These are phyloP conservation scores for Aspergillus pseudoglaucus DNA, from an alignment of 2,329 filamentous ascomycete genomes.

Conservation along the genomic window DNA sequence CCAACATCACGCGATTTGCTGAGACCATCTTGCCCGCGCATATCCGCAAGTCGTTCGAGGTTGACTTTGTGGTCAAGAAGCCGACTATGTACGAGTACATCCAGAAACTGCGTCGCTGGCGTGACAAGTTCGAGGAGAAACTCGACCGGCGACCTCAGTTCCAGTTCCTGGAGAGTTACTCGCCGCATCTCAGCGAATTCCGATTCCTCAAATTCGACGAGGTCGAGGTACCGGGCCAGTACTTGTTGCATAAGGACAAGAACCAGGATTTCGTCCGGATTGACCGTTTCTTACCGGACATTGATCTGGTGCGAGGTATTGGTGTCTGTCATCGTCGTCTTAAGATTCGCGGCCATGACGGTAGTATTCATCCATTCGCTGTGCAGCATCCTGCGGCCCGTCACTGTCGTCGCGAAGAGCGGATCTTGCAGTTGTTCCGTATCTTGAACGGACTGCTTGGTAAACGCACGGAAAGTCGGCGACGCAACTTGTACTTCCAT, in stretches of 20 bases:
- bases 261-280: constrained; percentile 98
- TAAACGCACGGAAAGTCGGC: constrained; percentile 90
- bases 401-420: constrained; percentile 87
- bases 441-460: constrained; percentile 90
- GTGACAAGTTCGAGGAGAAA: constrained; percentile 96
- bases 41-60: constrained; percentile 92
- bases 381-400: constrained; percentile 92
- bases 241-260: constrained; percentile 95
- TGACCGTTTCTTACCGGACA: constrained; percentile 89
- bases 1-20: constrained; percentile 92
- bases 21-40: constrained; percentile 92
- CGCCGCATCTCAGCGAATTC: constrained; percentile 90
- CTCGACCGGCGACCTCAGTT: constrained; percentile 73
- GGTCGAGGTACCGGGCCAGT: constrained; percentile 95
- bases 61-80: constrained; percentile 92
- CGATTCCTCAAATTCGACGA: constrained; percentile 97
- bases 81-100: constrained; percentile 99
- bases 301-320: constrained; percentile 85
- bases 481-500: constrained; percentile 92
- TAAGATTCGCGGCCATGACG: constrained; percentile 95
- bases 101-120: constrained; percentile 89
- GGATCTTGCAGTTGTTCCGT: constrained; percentile 91
- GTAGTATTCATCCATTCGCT: constrained; percentile 92
- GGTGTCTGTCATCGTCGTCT: constrained; percentile 86
- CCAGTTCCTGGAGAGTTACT: constrained; percentile 75